Conservation (phyloP, 73 alveolate species). For the Symbiodinium natans region DNA sequence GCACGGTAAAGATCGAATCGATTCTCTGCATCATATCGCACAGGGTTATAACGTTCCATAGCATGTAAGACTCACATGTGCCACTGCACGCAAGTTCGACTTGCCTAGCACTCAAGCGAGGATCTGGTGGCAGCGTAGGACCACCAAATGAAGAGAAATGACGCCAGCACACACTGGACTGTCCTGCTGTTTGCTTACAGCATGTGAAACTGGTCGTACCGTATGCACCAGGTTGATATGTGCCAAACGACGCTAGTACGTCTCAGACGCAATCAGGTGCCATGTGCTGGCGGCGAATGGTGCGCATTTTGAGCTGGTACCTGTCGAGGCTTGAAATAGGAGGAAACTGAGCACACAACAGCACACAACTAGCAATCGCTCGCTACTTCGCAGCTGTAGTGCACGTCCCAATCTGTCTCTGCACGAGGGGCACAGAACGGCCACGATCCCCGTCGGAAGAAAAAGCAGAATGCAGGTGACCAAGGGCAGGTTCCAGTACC, state of each 20-base stretch:
- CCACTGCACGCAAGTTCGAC: too few relatives aligned
- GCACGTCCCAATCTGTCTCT: too few relatives aligned
- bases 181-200: background rate
- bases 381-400: too few relatives aligned
- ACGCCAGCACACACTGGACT: background rate
- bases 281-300: background rate
- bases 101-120: too few relatives aligned
- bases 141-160: background rate
- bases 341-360: background rate
- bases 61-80: too few relatives aligned
- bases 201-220: background rate
- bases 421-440: background rate
- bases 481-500: constrained; percentile 12
- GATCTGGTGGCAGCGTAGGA: constrained; percentile 8
- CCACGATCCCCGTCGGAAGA: constrained; percentile 1
- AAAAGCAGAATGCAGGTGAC: background rate
- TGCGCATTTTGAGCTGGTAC: background rate
- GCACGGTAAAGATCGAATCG: too few relatives aligned
- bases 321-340: too few relatives aligned
- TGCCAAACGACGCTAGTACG: background rate
- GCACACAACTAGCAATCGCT: too few relatives aligned
- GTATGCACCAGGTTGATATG: too few relatives aligned
- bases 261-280: background rate
- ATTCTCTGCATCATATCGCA: too few relatives aligned
- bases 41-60: too few relatives aligned